Conservation (phyloP, 768 basidiomycete species). For the Termitomyces sp. region DNA sequence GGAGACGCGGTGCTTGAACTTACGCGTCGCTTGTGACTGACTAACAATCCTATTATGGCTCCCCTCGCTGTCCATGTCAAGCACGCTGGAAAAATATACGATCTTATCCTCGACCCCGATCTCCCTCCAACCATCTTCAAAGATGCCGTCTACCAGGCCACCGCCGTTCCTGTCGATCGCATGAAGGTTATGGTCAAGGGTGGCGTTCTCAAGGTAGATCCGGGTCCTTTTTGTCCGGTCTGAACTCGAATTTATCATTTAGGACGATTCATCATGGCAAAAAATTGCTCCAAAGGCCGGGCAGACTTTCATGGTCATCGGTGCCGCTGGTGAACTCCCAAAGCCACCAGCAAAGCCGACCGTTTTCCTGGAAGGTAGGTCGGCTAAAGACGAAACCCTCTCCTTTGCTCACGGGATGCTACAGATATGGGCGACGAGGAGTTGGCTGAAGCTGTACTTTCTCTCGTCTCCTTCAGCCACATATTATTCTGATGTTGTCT, state of each 20-base stretch:
- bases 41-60: constrained; percentile 41
- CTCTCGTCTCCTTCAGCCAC: neutral
- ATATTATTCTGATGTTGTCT: constrained; percentile 6
- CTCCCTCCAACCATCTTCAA: constrained; percentile 75
- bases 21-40: constrained; percentile 20
- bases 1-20: constrained; percentile 9
- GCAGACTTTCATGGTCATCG: constrained; percentile 91
- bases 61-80: constrained; percentile 80
- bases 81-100: constrained; percentile 79
- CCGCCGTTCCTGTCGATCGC: constrained; percentile 84
- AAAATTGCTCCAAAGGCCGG: constrained; percentile 83
- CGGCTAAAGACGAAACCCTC: neutral
- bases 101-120: constrained; percentile 70
- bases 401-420: neutral
- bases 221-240: neutral
- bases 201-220: constrained; percentile 76
- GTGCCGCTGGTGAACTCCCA: constrained; percentile 88
- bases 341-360: constrained; percentile 77
- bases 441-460: constrained; percentile 72
- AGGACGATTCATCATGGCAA: constrained; percentile 88
- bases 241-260: neutral
- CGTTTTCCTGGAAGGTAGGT: constrained; percentile 81
- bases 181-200: constrained; percentile 99
- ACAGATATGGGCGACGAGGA: constrained; percentile 83
- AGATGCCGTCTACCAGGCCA: constrained; percentile 72